Evolutionary conservation across 139 green algal genomes (phyloP), one percentile per base, ranked within the genome.

Genomic region (Picochlorum costavermella): DNA sequence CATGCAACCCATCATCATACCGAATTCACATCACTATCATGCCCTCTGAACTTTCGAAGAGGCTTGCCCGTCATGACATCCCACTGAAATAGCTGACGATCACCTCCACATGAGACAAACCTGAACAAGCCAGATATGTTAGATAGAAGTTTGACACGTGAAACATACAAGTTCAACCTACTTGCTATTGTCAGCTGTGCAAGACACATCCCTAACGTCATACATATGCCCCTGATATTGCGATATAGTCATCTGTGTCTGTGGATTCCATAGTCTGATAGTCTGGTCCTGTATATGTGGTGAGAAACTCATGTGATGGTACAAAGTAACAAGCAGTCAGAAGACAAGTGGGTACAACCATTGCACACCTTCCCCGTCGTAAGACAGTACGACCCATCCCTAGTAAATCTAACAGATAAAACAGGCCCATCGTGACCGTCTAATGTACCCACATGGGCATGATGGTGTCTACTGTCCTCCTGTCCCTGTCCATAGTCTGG

Each of bases 61-160:
- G 90, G 85, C 9, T 64, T 65, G 11, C 83, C 92, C 11, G 79
- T 82, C 3, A 75, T 67, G 2, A 98, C 93, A 63, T 98, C 93
- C 92, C 92, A 97, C 23, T 92, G 61, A 66, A 97, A 94, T 4
- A 96, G 71, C 63, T 89, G 63, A 11, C 69, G 64, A 74, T 98
- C 93, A 20, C 84, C 89, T 2, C 93, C 93, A 61, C 84, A 88
- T 0, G 85, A 94, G 0, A 85, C 88, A 75, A 98, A 74, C 65
- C 75, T 83, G 78, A 14, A 65, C 23, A 23, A 44, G 8, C 17
- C 57, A 64, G 6, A 51, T 0, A 64, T 5, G 25, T 33, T 31
- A 17, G 6, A 33, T 30, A 29, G 16, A 25, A 64, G 23, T 6
- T 30, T 57, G 12, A 16, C 8, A 58, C n/a, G 9, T 57, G 25